Percentiles rank a stretch among this genome's conserved stretches.
Conservation (phyloP, 495 filamentous ascomycete genomes). For the Pseudevernia furfuracea region DNA sequence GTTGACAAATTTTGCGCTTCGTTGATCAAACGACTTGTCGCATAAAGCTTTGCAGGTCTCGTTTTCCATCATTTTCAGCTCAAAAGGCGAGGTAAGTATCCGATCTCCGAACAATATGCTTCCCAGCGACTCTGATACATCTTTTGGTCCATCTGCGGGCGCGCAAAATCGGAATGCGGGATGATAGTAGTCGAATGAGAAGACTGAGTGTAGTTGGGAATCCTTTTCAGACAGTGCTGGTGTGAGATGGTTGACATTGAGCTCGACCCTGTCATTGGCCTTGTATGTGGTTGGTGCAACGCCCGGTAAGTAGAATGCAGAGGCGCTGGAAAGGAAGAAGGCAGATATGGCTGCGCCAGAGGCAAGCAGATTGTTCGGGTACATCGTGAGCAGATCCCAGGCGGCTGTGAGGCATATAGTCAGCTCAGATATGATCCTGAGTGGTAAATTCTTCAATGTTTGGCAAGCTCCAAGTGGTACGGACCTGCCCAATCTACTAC, state of each 20-base stretch:
- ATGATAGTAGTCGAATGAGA: slow-evolving; percentile 94
- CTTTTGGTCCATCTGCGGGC: slow-evolving; percentile 60
- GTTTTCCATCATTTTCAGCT: slow-evolving; percentile 90
- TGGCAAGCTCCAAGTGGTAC: neutral
- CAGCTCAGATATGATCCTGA: neutral
- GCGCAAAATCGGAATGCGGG: slow-evolving; percentile 77
- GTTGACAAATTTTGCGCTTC: slow-evolving; percentile 71
- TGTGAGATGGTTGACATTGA: slow-evolving; percentile 87
- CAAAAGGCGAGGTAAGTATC: slow-evolving; percentile 84
- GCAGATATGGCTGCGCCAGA: slow-evolving; percentile 10
- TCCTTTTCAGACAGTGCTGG: slow-evolving; percentile 69
- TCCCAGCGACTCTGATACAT: slow-evolving; percentile 79
- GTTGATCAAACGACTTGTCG: slow-evolving; percentile 55
- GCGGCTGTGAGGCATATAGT: slow-evolving; percentile 1
- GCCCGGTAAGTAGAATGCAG: slow-evolving; percentile 91
- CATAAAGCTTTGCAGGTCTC: slow-evolving; percentile 81
- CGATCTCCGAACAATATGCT: slow-evolving; percentile 96
- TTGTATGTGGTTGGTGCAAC: slow-evolving; percentile 92
- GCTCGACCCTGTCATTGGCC: slow-evolving; percentile 64
- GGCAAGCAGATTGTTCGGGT: neutral
- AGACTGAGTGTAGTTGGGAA: slow-evolving; percentile 75
- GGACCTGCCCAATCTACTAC: neutral
- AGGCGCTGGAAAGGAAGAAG: slow-evolving; percentile 42
- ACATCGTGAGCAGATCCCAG: neutral
- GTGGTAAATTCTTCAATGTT: neutral